Conservation (phyloP, 2,329 filamentous ascomycete genomes). For the Seiridium cupressi region DNA sequence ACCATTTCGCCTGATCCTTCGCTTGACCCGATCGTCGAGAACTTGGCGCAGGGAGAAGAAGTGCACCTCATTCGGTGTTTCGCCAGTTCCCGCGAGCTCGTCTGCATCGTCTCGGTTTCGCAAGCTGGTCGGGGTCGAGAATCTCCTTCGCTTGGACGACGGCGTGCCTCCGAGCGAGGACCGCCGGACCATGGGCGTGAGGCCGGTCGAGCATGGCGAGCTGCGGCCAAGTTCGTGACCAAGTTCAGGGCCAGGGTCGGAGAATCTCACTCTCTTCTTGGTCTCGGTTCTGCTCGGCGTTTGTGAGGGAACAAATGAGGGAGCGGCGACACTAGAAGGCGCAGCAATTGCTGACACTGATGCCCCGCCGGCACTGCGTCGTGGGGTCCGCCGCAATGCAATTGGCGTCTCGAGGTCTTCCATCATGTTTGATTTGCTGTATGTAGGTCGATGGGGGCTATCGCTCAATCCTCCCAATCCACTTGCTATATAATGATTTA, state of each 20-base stretch:
- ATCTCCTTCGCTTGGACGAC: slow-evolving; percentile 39
- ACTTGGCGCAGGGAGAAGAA: slow-evolving; percentile 30
- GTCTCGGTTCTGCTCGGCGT: slow-evolving; percentile 27
- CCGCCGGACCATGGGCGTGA: slow-evolving; percentile 58
- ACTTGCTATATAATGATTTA: no score
- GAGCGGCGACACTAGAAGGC: neutral
- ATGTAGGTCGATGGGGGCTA: neutral
- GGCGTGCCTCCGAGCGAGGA: slow-evolving; percentile 39
- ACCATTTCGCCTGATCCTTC: slow-evolving; percentile 54
- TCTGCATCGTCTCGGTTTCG: slow-evolving; percentile 10
- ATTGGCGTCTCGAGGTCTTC: slow-evolving; percentile 46
- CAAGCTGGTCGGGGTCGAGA: slow-evolving; percentile 38
- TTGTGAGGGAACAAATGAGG: slow-evolving; percentile 10
- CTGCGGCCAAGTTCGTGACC: slow-evolving; percentile 22
- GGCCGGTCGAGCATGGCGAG: slow-evolving; percentile 40
- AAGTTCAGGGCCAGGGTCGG: slow-evolving; percentile 48
- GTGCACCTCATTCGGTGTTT: slow-evolving; percentile 36
- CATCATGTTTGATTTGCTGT: slow-evolving; percentile 25
- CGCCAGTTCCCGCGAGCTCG: slow-evolving; percentile 18
- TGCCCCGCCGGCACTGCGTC: slow-evolving; percentile 31
- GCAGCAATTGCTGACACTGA: slow-evolving; percentile 7
- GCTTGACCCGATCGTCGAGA: slow-evolving; percentile 52
- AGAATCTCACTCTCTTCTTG: slow-evolving; percentile 57
- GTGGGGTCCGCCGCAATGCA: slow-evolving; percentile 53
- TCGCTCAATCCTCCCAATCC: no score